A percentile compares a stretch with the other conserved stretches of the same genome.
These are phyloP conservation scores for Aureobasidium sp. DNA, from an alignment of 2,329 filamentous ascomycete species.

Conservation along the genomic window DNA sequence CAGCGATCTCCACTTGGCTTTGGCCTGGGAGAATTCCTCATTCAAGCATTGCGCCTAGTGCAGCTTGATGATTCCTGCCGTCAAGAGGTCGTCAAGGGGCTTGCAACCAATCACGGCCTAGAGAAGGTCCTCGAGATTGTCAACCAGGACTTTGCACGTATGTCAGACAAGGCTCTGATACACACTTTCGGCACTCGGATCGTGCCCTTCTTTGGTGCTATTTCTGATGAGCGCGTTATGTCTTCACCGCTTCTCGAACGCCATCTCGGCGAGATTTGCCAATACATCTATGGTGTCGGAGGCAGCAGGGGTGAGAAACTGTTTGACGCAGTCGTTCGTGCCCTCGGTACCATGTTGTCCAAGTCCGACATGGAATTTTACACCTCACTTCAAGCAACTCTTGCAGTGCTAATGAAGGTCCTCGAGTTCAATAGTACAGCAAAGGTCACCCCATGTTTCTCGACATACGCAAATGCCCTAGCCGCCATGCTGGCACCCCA, in stretches of 20 bases:
- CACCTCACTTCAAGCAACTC: slow-evolving; percentile 20
- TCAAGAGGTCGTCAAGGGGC: slow-evolving; percentile 29
- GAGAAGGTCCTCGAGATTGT: slow-evolving; percentile 27
- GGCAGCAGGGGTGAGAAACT: slow-evolving; percentile 42
- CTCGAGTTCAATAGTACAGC: slow-evolving; percentile 25
- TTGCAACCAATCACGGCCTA: slow-evolving; percentile 29
- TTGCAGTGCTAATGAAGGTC: slow-evolving; percentile 21
- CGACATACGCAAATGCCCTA: not conserved
- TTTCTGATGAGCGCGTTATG: slow-evolving; percentile 47
- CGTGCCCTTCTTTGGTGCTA: slow-evolving; percentile 45
- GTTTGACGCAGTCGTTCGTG: slow-evolving; percentile 28
- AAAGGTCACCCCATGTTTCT: slow-evolving; percentile 7
- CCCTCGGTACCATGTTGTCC: not conserved
- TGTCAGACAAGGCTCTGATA: not conserved
- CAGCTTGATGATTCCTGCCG: slow-evolving; percentile 22
- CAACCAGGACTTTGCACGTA: slow-evolving; percentile 4
- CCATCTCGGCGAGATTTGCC: slow-evolving; percentile 49
- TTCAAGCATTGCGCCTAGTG: slow-evolving; percentile 27
- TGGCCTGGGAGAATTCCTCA: slow-evolving; percentile 25
- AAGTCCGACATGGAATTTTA: not conserved
- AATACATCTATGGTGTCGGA: slow-evolving; percentile 46
- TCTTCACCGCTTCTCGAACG: slow-evolving; percentile 48
- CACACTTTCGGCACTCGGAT: slow-evolving; percentile 31
- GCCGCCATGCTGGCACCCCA: not conserved
- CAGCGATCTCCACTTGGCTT: not conserved